Base-by-base conservation (phyloP, 768 basidiomycete genomes). In the Chlorophyllum brunneum region DNA sequence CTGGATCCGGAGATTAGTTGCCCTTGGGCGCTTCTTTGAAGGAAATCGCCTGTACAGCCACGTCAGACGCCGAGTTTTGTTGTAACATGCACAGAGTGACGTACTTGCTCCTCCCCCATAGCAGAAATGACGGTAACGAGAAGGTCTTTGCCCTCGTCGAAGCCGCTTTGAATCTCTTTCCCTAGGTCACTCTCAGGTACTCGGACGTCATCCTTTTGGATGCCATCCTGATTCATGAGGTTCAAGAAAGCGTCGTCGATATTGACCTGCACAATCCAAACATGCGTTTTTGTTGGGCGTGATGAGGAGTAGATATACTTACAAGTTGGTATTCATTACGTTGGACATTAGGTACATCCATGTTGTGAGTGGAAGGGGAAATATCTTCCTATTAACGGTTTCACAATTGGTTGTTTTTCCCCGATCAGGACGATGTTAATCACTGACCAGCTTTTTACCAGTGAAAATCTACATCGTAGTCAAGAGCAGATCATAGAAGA, bases 341-440 rank as follows among this genome's bases (percentile, higher is more conserved):
- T 43, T 24, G 56, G 67, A 99, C 93, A 74, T 97, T 90, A 70
- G 95, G 95, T 64, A 97, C 95, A 61, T 98, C 95, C 92, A 99
- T 94, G 80, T 99, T 99, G 83, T 99, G 97, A 69, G 95, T 99
- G 67, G 93, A 95, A 63, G 92, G 92, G 62, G 69, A 91, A 70
- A 93, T 90, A 80, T 92, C 91, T 82, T 93, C 91, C 88, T 92
- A 67, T 72, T 56, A 31, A 33, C 13, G 30, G 10, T 40, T 37
- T 22, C 8, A 29, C 41, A 47, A 30, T 15, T 33, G 38, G 23
- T 23, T 41, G 23, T 30, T 20, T 13, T 34, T 47, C 42, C 42
- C 26, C 11, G 20, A 8, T 11, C 7, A 18, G 37, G 15, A 24
- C 30, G 23, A 27, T 18, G 31, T 13, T 11, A 57, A 56, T 60